Percentiles rank a stretch among this genome's conserved stretches.
Evolutionary conservation across 1,284 basidiomycete species (phyloP).

Genomic region (Ceratobasidium sp.): DNA sequence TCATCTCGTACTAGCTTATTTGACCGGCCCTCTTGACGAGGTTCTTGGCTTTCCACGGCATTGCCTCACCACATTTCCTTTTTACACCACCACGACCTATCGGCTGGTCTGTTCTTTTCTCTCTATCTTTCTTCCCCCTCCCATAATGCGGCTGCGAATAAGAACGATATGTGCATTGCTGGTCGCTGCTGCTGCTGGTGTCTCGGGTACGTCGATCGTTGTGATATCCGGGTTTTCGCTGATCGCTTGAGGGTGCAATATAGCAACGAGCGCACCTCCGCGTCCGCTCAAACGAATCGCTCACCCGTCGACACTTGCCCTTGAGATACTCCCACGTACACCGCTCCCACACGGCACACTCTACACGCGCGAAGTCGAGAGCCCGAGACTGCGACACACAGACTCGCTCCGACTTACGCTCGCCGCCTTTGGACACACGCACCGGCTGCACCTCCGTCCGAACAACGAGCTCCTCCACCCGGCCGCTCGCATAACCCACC

Average conservation of each 20-base stretch:
- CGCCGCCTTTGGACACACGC: slow-evolving; percentile 72
- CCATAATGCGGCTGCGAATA: slow-evolving; percentile 5
- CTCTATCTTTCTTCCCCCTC: slow-evolving; percentile 13
- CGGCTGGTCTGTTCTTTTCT: neutral
- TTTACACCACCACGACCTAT: slow-evolving; percentile 24
- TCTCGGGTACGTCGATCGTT: slow-evolving; percentile 1
- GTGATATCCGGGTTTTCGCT: neutral
- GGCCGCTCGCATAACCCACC: slow-evolving; percentile 75
- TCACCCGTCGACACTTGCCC: slow-evolving; percentile 69
- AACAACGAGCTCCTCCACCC: slow-evolving; percentile 83
- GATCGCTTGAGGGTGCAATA: neutral
- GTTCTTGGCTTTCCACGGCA: slow-evolving; percentile 45
- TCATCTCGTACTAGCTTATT: neutral
- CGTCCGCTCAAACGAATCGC: slow-evolving; percentile 70
- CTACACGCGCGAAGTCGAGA: slow-evolving; percentile 56
- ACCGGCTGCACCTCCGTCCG: slow-evolving; percentile 76
- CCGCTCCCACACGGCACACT: slow-evolving; percentile 52
- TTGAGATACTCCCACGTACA: slow-evolving; percentile 75
- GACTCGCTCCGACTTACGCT: slow-evolving; percentile 76
- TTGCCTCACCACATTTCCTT: slow-evolving; percentile 40
- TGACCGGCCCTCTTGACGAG: slow-evolving; percentile 38
- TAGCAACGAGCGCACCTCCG: slow-evolving; percentile 68
- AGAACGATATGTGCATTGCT: slow-evolving; percentile 15
- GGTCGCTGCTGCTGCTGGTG: neutral
- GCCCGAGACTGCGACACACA: slow-evolving; percentile 66